These are phyloP conservation scores for Penicillium malachiteum DNA, from an alignment of 495 filamentous ascomycete genomes.

Conservation along the genomic window DNA sequence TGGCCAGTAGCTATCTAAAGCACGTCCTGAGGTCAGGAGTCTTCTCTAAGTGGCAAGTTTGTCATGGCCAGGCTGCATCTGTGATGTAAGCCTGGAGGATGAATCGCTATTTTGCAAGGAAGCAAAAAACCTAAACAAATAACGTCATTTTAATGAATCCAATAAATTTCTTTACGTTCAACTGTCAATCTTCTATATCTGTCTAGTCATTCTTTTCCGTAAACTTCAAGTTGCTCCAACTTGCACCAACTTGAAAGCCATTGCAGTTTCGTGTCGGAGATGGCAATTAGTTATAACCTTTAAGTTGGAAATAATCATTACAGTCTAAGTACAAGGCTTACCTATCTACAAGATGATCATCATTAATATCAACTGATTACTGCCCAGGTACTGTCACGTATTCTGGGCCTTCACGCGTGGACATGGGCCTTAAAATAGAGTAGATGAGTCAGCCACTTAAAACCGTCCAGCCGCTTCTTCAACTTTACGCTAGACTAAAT, in stretches of 20 bases:
- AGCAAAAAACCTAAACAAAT: slow-evolving; percentile 24
- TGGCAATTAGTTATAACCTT: too few relatives aligned
- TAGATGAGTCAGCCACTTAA: slow-evolving; percentile 8
- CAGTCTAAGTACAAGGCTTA: neutral
- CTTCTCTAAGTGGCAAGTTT: slow-evolving; percentile 30
- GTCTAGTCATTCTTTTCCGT: neutral
- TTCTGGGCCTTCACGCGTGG: too few relatives aligned
- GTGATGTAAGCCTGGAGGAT: slow-evolving; percentile 2
- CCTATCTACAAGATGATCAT: too few relatives aligned
- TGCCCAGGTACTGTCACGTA: too few relatives aligned
- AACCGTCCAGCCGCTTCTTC: neutral
- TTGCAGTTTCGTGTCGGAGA: too few relatives aligned
- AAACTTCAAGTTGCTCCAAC: too few relatives aligned
- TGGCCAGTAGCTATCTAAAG: slow-evolving; percentile 48
- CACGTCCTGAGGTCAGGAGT: slow-evolving; percentile 33
- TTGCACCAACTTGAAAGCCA: neutral
- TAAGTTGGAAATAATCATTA: too few relatives aligned
- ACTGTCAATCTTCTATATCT: neutral
- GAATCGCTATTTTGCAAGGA: slow-evolving; percentile 2
- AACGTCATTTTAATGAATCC: slow-evolving; percentile 36
- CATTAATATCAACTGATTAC: too few relatives aligned
- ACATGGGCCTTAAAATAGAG: too few relatives aligned
- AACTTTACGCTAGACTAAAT: neutral
- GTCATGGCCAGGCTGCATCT: slow-evolving; percentile 5
- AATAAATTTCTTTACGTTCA: slow-evolving; percentile 26